phyloP scores from a whole-genome alignment of 2,329 filamentous ascomycete genomes.

The Sporothrix sp. region DNA sequence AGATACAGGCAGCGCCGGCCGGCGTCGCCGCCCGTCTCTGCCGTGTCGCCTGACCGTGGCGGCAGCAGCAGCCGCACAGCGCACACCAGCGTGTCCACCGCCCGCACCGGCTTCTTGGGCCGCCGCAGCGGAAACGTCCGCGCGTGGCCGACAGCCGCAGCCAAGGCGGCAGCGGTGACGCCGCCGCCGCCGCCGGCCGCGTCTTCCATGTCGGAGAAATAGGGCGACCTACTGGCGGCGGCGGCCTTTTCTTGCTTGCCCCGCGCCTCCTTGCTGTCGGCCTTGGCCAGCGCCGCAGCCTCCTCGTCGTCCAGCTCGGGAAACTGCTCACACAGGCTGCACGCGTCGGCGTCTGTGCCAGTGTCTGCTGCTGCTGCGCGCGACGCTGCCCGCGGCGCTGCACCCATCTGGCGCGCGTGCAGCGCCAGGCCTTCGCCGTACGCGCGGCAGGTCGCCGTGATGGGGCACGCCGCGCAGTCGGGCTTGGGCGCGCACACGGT shows the following conservation, averaged over 20 bases:
- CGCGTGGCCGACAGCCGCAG: constrained; percentile 35
- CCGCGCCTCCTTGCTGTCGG: neutral
- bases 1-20: constrained; percentile 37
- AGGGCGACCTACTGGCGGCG: constrained; percentile 26
- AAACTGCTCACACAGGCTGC: constrained; percentile 38
- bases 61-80: constrained; percentile 34
- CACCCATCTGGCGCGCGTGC: neutral
- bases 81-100: constrained; percentile 45
- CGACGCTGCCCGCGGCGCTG: too few relatives aligned
- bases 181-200: neutral
- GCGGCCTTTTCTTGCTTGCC: neutral
- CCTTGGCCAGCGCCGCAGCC: neutral
- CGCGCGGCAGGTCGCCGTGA: constrained; percentile 41
- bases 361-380: too few relatives aligned
- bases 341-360: constrained; percentile 34
- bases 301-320: constrained; percentile 27
- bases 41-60: constrained; percentile 10
- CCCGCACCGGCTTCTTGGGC: constrained; percentile 41
- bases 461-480: constrained; percentile 42
- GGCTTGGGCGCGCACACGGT: constrained; percentile 52
- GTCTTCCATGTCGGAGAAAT: constrained; percentile 21
- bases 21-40: too few relatives aligned
- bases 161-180: constrained; percentile 11
- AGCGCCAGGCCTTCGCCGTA: constrained; percentile 37
- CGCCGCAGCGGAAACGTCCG: constrained; percentile 41